Evolutionary conservation across 2,329 filamentous ascomycete species (phyloP).

Genomic region (Emericellopsis cladophorae): DNA sequence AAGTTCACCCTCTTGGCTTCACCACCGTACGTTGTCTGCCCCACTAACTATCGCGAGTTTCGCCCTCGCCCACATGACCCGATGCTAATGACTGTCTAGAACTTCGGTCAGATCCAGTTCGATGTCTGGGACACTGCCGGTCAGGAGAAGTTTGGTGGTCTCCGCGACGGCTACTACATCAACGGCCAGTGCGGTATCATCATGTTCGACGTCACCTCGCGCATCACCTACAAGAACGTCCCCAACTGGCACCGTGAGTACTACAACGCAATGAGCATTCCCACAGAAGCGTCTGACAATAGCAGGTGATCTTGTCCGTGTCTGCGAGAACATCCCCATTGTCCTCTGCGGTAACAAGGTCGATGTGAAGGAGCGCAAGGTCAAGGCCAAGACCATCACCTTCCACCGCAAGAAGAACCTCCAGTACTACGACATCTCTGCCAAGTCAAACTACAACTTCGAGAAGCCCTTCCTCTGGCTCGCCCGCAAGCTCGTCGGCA

Average conservation of each 20-base stretch:
- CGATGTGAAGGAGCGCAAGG: conserved; percentile 99
- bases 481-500: conserved; percentile 94
- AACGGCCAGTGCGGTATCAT: conserved; percentile 99
- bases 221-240: conserved; percentile 99
- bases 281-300: conserved; percentile 6
- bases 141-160: conserved; percentile 99
- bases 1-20: conserved; percentile 97
- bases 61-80: conserved; percentile 1
- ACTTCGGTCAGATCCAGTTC: conserved; percentile 94
- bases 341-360: conserved; percentile 99
- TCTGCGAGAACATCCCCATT: conserved; percentile 98
- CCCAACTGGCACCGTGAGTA: conserved; percentile 99
- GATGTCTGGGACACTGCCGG: conserved; percentile 99
- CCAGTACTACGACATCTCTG: conserved; percentile 99
- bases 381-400: conserved; percentile 99
- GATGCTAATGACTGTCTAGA: conserved; percentile 37
- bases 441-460: conserved; percentile 99
- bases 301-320: conserved; percentile 88
- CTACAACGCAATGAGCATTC: not conserved
- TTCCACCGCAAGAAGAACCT: conserved; percentile 99
- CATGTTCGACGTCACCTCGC: conserved; percentile 99
- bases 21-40: conserved; percentile 64
- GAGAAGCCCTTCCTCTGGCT: conserved; percentile 99
- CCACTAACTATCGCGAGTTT: conserved; percentile 9
- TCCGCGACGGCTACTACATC: conserved; percentile 99